These are phyloP conservation scores for Ceratobasidium sp. DNA, from an alignment of 1,284 basidiomycete species.

Conservation along the genomic window DNA sequence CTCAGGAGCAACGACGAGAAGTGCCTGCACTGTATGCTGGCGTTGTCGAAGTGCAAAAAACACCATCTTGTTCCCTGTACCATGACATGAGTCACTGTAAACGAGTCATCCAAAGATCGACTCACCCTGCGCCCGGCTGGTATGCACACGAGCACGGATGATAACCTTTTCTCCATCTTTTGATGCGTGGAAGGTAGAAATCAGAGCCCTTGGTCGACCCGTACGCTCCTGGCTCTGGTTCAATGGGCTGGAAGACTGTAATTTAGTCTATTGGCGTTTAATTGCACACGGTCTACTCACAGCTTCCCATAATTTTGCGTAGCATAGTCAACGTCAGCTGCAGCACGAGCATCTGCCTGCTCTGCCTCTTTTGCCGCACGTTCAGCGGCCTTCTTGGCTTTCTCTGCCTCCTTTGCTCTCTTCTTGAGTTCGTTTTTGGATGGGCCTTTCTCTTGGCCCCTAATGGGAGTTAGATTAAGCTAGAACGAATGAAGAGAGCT, in stretches of 20 bases:
- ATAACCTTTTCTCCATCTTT: constrained; percentile 84
- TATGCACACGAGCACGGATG: constrained; percentile 92
- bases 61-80: constrained; percentile 82
- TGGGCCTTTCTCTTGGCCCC: constrained; percentile 61
- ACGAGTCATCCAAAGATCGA: not conserved
- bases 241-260: constrained; percentile 65
- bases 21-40: constrained; percentile 89
- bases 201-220: constrained; percentile 66
- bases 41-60: constrained; percentile 95
- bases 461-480: constrained; percentile 2
- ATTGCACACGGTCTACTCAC: not conserved
- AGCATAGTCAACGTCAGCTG: constrained; percentile 85
- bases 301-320: constrained; percentile 89
- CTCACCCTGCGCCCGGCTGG: constrained; percentile 87
- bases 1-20: constrained; percentile 81
- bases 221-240: constrained; percentile 87
- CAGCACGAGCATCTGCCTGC: constrained; percentile 79
- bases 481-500: not conserved
- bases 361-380: constrained; percentile 84
- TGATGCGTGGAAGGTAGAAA: constrained; percentile 75
- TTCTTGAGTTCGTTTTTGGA: constrained; percentile 96
- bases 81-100: not conserved
- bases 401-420: constrained; percentile 91
- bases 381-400: constrained; percentile 90
- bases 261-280: not conserved